Evolutionary conservation across 2,329 filamentous ascomycete genomes (phyloP).

Genomic region (Arthrobotrys musiformis): DNA sequence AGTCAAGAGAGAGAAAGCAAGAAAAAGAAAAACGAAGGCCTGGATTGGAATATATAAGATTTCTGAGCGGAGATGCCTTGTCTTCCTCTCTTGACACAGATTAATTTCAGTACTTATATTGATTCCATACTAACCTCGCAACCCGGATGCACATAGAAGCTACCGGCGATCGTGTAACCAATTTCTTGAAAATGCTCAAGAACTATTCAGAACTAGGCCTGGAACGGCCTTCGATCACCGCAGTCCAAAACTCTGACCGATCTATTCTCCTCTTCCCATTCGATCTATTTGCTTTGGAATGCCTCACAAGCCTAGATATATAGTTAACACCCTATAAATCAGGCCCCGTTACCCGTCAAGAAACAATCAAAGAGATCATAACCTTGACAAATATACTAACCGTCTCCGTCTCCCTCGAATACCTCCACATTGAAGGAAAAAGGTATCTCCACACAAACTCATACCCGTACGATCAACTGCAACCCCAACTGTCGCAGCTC

Average conservation of each 20-base stretch:
- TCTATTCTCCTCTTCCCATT: not conserved
- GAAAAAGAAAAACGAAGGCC: too few relatives aligned
- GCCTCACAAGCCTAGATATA: not conserved
- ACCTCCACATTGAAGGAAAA: not conserved
- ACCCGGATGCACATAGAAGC: not conserved
- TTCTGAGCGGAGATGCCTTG: too few relatives aligned
- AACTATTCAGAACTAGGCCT: not conserved
- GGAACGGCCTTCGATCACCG: not conserved
- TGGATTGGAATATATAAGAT: too few relatives aligned
- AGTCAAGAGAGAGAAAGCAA: too few relatives aligned
- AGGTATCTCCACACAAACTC: not conserved
- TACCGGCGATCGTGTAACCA: not conserved
- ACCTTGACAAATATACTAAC: not conserved
- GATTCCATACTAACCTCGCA: too few relatives aligned
- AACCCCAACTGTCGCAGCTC: not conserved
- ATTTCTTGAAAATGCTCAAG: not conserved
- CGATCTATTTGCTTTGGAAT: not conserved
- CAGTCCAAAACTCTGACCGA: not conserved
- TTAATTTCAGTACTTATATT: too few relatives aligned
- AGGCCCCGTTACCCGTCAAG: too few relatives aligned
- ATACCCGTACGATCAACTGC: not conserved
- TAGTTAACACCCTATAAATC: not conserved
- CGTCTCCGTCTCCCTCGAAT: not conserved
- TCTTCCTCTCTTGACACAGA: too few relatives aligned
- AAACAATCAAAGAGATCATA: not conserved